Evolutionary conservation across 176 grass and related monocot species (phyloP), one percentile per base, ranked within the genome.

Genomic region (Oropetium thomaeum): DNA sequence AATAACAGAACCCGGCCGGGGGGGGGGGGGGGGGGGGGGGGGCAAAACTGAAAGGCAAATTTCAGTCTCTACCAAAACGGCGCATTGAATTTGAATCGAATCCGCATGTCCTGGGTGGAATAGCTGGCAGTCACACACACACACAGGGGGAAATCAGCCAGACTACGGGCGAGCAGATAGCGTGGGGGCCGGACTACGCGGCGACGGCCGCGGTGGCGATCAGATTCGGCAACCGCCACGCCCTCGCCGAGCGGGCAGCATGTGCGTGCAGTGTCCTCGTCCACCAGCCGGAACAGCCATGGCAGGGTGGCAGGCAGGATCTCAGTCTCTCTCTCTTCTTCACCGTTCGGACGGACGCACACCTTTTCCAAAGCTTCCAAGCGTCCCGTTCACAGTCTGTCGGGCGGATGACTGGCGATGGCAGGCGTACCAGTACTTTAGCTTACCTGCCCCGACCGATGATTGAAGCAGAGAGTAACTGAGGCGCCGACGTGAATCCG

Each of bases 31-130:
- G n/a, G n/a, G n/a, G n/a, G n/a, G n/a, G n/a, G n/a, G n/a, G n/a
- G n/a, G n/a, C n/a, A n/a, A n/a, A n/a, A n/a, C n/a, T n/a, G n/a
- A 19, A 26, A 27, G 17, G 51, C 33, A 39, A n/a, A 26, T n/a
- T 55, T 17, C 19, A n/a, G n/a, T 28, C 32, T 37, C 58, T 68
- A 87, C 85, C 68, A 53, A 0, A 28, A 68, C 85, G 85, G 85
- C 80, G 86, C 86, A 88, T 79, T 79, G 42, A 83, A 87, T 64
- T 26, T 34, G 55, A 9, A 15, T 37, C 35, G 5, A 37, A 22
- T 22, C 49, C 28, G 4, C 4, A 3, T 4, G 51, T n/a, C 51
- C 3, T 49, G 47, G 47, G 47, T 20, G 17, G 35, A 37, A 7
- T 37, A 42, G 9, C 7, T 12, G 26, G 52, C 52, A 25, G 22